Evolutionary conservation across 805 yeast genomes (phyloP), one percentile per base, ranked within the genome.

Genomic region (Candida corydali): DNA sequence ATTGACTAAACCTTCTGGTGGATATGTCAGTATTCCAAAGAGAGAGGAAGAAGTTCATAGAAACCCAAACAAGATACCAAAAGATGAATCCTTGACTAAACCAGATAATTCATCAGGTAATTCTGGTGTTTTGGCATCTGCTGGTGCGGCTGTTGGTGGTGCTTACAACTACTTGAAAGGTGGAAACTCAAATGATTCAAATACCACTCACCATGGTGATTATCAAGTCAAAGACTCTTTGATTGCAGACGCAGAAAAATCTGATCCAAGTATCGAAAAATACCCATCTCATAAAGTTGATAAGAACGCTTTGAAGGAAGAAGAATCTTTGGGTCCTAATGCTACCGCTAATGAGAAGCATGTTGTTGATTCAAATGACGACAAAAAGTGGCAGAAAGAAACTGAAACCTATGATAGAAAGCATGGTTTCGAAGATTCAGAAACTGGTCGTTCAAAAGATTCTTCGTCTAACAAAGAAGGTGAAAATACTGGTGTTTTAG

Each of bases 341-440:
- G 34, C 39, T 2, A 31, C 33, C 8, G 28, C 19, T 10, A 31
- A 40, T 12, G 38, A 35, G 18, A 35, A 15, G 32, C 24, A 29
- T n/a, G 22, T 36, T 20, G 25, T 17, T 15, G 34, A 24, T n/a
- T n/a, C 14, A 18, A 26, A 29, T 15, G 17, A 25, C 14, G 10
- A 12, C 32, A 4, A 45, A 37, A 44, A 45, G 38, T 36, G 47
- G 28, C 61, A 58, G 32, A 46, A 35, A 2, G 53, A 48, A 15
- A 47, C 54, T 19, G 50, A 44, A 12, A 51, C 49, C 7, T 43
- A 54, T 47, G 57, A 58, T 48, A 55, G 49, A 45, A 45, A 56
- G 43, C 57, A 50, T 27, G 57, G 58, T 6, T 36, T 26, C n/a
- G 26, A 18, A 7, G 9, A 15, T 15, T 4, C 17, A 24, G 18